These are phyloP conservation scores for Aureobasidium sp. DNA, from an alignment of 2,329 filamentous ascomycete genomes.

Conservation along the genomic window DNA sequence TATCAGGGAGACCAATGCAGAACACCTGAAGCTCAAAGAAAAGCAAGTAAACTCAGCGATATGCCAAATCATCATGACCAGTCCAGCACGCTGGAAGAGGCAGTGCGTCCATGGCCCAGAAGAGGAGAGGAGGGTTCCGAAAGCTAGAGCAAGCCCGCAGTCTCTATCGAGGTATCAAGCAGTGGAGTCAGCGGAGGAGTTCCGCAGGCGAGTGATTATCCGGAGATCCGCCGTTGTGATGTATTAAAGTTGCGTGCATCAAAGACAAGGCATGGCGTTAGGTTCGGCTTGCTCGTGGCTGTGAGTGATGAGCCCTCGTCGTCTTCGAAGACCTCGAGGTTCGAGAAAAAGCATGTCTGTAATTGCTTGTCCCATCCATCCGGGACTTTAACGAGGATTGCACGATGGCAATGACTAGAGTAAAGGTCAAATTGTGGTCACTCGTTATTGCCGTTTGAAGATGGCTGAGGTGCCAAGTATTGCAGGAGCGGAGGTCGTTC, in stretches of 20 bases:
- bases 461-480: background rate
- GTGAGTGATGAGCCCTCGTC: background rate
- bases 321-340: background rate
- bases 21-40: background rate
- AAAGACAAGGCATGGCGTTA: background rate
- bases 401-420: background rate
- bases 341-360: slow-evolving; percentile 2
- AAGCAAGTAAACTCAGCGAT: background rate
- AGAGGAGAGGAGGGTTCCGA: background rate
- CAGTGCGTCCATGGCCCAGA: background rate
- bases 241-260: background rate
- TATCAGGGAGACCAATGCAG: background rate
- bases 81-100: background rate
- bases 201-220: background rate
- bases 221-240: background rate
- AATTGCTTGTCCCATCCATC: background rate
- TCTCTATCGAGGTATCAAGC: background rate
- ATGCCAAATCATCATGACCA: background rate
- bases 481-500: background rate
- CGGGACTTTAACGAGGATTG: background rate
- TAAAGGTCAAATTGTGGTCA: background rate
- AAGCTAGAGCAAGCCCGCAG: background rate
- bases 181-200: background rate
- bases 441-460: background rate
- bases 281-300: slow-evolving; percentile 1